Percentiles rank a stretch among this genome's conserved stretches.
These are phyloP conservation scores for Phoma herbarum DNA, from an alignment of 2,329 filamentous ascomycete species.

Conservation along the genomic window DNA sequence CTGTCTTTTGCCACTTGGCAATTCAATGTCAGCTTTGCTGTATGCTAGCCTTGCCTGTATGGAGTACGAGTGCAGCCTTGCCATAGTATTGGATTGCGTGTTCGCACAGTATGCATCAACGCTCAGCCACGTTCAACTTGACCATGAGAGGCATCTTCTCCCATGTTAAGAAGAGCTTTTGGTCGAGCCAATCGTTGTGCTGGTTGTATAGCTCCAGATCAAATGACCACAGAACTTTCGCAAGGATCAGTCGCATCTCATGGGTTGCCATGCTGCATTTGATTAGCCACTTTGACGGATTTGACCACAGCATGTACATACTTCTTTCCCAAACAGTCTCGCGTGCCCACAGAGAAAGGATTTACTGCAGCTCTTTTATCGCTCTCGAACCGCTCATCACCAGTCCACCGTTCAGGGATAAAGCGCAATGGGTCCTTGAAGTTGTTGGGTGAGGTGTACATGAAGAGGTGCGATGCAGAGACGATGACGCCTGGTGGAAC, in stretches of 20 bases:
- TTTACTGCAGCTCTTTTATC: conserved; percentile 51
- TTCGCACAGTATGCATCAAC: neutral
- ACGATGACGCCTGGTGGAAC: conserved; percentile 43
- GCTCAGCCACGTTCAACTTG: neutral
- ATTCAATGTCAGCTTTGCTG: too few relatives aligned
- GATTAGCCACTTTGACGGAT: conserved; percentile 14
- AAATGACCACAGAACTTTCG: conserved; percentile 51
- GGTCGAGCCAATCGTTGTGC: conserved; percentile 44
- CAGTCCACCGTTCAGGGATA: conserved; percentile 55
- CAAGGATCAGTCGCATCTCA: conserved; percentile 54
- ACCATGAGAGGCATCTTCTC: conserved; percentile 44
- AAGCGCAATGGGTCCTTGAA: conserved; percentile 51
- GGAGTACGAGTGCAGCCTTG: neutral
- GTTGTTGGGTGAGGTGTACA: conserved; percentile 36
- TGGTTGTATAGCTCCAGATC: conserved; percentile 45
- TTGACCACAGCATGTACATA: conserved; percentile 26
- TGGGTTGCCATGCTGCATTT: conserved; percentile 47
- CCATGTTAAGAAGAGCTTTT: conserved; percentile 50
- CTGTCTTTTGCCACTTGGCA: neutral
- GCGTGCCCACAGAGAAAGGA: conserved; percentile 56
- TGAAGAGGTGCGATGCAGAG: conserved; percentile 29
- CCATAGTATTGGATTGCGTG: neutral
- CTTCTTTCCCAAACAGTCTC: conserved; percentile 52
- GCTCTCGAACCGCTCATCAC: conserved; percentile 29
- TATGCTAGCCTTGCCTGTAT: neutral